Base-by-base conservation (phyloP, 371 early-diverging fungal genomes). In the Mucor plumbeus region DNA sequence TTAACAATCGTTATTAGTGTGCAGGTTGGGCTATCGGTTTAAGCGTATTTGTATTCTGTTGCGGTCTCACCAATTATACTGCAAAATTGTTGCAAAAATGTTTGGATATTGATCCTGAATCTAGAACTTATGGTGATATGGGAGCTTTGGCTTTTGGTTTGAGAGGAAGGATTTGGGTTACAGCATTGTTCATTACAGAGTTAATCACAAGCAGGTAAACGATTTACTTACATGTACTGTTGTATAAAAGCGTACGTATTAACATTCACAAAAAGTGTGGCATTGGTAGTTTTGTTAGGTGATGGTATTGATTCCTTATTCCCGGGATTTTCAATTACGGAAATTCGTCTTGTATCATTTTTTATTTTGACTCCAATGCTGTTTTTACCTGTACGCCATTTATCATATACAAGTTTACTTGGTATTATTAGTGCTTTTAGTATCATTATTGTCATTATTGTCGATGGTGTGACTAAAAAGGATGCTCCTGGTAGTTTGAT, bases 21-120 rank as follows among this genome's bases (percentile, higher is more conserved):
- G 76, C 89, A 6, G 92, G 93, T 8, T 91, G 90, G 90, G 79
- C 72, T 11, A 54, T 85, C 15, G 91, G 93, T 6, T 19, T 88
- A 7, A 50, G 67, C 11, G 71, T 91, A 33, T 80, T 93, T 67
- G 41, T 74, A 0, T 75, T 87, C 34, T 91, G 87, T 64, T 80
- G 82, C 19, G 65, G 82, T 4, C 63, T 88, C 41, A 87, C 89
- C 33, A 83, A 82, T 48, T 85, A 88, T 60, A 91, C 91, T 0
- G 93, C 90, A 40, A 89, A 85, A 67, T 36, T 91, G 13, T 69
- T 92, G 7, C 83, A 74, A 9, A 80, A 84, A 68, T 90, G 90
- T 70, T 64, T 92, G 69, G 81, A 85, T 26, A 68, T 69, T 43
- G 75, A 80, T 57, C 77, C 75, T 13, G 75, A 76, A 33, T 78